Percentiles rank a stretch among this genome's conserved stretches.
Evolutionary conservation across 495 filamentous ascomycete genomes (phyloP).

Genomic region (Aspergillus avenaceus): DNA sequence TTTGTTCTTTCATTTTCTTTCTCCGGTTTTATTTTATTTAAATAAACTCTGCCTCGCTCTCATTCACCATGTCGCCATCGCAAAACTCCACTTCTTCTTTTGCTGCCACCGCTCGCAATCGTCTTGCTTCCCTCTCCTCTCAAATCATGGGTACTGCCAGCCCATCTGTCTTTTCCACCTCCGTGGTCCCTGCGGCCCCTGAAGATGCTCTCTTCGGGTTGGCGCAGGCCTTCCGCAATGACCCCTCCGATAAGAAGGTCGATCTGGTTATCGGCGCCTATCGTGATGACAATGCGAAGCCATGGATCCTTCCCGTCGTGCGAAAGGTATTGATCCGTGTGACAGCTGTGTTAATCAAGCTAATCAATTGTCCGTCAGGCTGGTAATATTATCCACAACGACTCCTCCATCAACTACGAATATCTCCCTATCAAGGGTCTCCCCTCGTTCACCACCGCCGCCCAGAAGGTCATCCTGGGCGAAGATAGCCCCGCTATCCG

Average conservation of each 20-base stretch:
- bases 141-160: constrained; percentile 44
- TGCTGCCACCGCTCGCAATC: constrained; percentile 24
- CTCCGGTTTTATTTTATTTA: constrained; percentile 18
- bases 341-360: not conserved
- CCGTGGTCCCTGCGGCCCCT: constrained; percentile 82
- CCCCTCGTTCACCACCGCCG: constrained; percentile 75
- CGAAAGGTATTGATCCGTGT: constrained; percentile 63
- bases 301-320: constrained; percentile 96
- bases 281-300: constrained; percentile 90
- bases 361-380: constrained; percentile 56
- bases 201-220: constrained; percentile 95
- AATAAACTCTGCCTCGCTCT: constrained; percentile 15
- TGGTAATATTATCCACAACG: constrained; percentile 78
- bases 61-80: constrained; percentile 16
- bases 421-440: constrained; percentile 96
- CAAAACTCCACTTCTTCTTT: constrained; percentile 21
- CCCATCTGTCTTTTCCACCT: constrained; percentile 68
- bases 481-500: constrained; percentile 71
- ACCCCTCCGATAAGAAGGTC: constrained; percentile 81
- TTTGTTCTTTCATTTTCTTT: not conserved
- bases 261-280: constrained; percentile 97
- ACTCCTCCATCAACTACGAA: constrained; percentile 93
- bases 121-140: constrained; percentile 38
- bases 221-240: constrained; percentile 81
- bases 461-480: constrained; percentile 85